Conservation (phyloP, 176 grass and related monocot species). For the Ampelocalamus luodianensis region DNA sequence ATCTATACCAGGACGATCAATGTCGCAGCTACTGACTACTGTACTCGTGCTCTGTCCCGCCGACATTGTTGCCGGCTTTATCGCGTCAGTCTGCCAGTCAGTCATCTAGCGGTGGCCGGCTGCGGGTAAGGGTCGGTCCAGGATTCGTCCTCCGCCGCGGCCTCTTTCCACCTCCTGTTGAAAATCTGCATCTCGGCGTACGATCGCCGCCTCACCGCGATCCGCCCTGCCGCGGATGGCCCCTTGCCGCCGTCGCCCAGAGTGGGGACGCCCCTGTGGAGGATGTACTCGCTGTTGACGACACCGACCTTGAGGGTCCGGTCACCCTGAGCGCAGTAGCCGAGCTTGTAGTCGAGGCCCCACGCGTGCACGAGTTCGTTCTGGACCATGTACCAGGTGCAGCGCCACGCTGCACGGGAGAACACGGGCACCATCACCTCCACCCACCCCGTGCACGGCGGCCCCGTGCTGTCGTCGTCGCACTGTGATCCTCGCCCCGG, state of each 20-base stretch:
- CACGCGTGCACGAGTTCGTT: constrained; percentile 91
- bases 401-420: constrained; percentile 76
- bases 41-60: background rate
- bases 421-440: constrained; percentile 98
- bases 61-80: background rate
- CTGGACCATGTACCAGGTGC: constrained; percentile 91
- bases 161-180: constrained; percentile 70
- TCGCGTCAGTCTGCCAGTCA: too few relatives aligned
- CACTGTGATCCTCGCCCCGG: too few relatives aligned
- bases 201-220: constrained; percentile 67
- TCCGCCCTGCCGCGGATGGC: constrained; percentile 42
- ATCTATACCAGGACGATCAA: constrained; percentile 17
- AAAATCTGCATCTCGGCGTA: constrained; percentile 73
- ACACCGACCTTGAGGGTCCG: constrained; percentile 67
- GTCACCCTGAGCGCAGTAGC: constrained; percentile 86
- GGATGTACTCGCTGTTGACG: constrained; percentile 83
- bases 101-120: constrained; percentile 18
- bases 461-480: constrained; percentile 54
- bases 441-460: constrained; percentile 91
- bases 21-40: constrained; percentile 9
- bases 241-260: constrained; percentile 64
- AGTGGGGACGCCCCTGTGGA: constrained; percentile 74
- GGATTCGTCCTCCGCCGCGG: constrained; percentile 62
- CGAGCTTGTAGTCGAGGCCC: constrained; percentile 92
- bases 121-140: constrained; percentile 76